A percentile compares a stretch with the other conserved stretches of the same genome.
Evolutionary conservation across 345 rosid species (phyloP).

Genomic region (Populus davidiana): DNA sequence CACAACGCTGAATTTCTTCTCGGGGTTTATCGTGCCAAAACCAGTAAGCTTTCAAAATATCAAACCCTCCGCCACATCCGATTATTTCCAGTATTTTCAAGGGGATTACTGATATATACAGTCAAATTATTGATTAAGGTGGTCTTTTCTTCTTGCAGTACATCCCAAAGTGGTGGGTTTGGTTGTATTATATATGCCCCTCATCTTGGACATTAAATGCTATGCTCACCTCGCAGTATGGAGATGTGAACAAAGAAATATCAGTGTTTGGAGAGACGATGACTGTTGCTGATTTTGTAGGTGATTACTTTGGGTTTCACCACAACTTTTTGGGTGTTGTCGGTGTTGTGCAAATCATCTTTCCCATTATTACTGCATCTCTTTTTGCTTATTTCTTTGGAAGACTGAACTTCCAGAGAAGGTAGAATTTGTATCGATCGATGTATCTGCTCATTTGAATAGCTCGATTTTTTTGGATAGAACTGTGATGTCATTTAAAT

Average conservation of each 20-base stretch:
- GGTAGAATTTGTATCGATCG: conserved; percentile 30
- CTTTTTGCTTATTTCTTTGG: conserved; percentile 55
- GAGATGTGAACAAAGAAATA: conserved; percentile 48
- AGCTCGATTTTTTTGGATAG: background rate
- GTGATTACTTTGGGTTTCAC: conserved; percentile 55
- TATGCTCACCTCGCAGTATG: conserved; percentile 69
- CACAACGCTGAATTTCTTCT: conserved; percentile 47
- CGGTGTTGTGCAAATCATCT: conserved; percentile 39
- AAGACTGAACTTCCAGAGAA: conserved; percentile 53
- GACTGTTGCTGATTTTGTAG: conserved; percentile 42
- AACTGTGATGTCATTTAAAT: background rate
- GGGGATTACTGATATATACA: too few relatives aligned
- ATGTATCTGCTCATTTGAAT: background rate
- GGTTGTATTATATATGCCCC: conserved; percentile 60
- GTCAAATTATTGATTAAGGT: background rate
- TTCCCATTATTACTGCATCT: conserved; percentile 51
- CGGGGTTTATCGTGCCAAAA: conserved; percentile 65
- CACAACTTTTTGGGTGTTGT: conserved; percentile 34
- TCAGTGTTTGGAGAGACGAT: conserved; percentile 44
- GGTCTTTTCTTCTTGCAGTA: conserved; percentile 39
- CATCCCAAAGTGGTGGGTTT: conserved; percentile 81
- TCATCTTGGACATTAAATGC: conserved; percentile 69
- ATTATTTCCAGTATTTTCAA: background rate
- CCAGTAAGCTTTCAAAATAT: conserved; percentile 44
- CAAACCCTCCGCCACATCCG: background rate